Evolutionary conservation across 352 stramenopile species (phyloP).

Genomic region (Phytophthora lateralis): DNA sequence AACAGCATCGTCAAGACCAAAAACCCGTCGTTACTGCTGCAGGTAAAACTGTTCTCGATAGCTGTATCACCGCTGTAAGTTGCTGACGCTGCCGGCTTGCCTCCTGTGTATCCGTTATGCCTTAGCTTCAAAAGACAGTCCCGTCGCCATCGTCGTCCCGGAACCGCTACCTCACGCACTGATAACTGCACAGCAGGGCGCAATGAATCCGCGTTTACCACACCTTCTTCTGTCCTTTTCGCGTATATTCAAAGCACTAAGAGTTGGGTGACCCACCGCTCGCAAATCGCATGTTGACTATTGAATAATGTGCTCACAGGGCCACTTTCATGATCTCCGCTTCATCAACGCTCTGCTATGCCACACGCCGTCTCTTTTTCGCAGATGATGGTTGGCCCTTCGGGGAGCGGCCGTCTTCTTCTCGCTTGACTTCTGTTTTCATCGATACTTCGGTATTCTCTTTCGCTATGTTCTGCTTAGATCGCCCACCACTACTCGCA

Average conservation of each 20-base stretch:
- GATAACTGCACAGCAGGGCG: slow-evolving; percentile 19
- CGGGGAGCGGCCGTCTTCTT: slow-evolving; percentile 14
- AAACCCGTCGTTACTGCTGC: slow-evolving; percentile 92
- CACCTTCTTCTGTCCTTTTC: slow-evolving; percentile 14
- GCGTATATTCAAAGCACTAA: slow-evolving; percentile 31
- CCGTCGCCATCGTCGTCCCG: slow-evolving; percentile 43
- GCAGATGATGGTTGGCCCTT: slow-evolving; percentile 28
- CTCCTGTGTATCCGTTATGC: background rate
- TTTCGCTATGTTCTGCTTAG: slow-evolving; percentile 19
- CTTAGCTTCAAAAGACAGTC: slow-evolving; percentile 70
- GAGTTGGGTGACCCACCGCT: slow-evolving; percentile 1
- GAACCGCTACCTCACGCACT: slow-evolving; percentile 73
- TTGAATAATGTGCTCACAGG: slow-evolving; percentile 13
- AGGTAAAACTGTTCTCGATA: slow-evolving; percentile 54
- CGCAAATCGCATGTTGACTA: slow-evolving; percentile 2
- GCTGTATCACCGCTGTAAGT: background rate
- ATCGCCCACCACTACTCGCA: slow-evolving; percentile 28
- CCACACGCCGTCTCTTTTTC: slow-evolving; percentile 68
- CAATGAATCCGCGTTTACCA: slow-evolving; percentile 24
- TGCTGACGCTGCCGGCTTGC: slow-evolving; percentile 15
- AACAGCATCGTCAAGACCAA: slow-evolving; percentile 96
- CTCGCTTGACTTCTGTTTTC: slow-evolving; percentile 41
- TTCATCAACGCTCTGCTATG: slow-evolving; percentile 23
- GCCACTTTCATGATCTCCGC: background rate
- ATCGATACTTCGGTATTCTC: slow-evolving; percentile 24